Evolutionary conservation across 2,329 filamentous ascomycete species (phyloP).

Genomic region (Pyricularia sp.): DNA sequence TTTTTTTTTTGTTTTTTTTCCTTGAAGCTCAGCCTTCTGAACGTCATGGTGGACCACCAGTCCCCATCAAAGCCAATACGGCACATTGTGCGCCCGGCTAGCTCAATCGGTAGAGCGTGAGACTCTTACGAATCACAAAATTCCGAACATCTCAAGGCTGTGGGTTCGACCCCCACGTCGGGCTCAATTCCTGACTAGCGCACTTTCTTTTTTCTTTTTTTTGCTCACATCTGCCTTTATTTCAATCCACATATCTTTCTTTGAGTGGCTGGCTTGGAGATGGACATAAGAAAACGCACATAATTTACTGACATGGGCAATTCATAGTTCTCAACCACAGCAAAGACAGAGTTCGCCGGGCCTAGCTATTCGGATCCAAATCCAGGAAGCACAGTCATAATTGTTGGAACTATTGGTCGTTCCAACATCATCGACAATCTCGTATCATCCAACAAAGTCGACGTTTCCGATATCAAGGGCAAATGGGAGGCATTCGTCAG

Average conservation of each 20-base stretch:
- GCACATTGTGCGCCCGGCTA: too few relatives aligned
- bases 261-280: not conserved
- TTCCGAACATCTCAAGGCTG: too few relatives aligned
- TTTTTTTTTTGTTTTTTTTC: too few relatives aligned
- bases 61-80: too few relatives aligned
- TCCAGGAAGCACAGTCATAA: slow-evolving; percentile 41
- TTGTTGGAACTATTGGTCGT: slow-evolving; percentile 55
- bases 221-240: too few relatives aligned
- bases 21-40: too few relatives aligned
- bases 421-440: slow-evolving; percentile 49
- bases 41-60: too few relatives aligned
- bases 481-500: slow-evolving; percentile 59
- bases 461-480: slow-evolving; percentile 42
- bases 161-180: too few relatives aligned
- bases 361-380: slow-evolving; percentile 28
- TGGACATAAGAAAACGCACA: not conserved
- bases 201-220: too few relatives aligned
- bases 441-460: slow-evolving; percentile 39
- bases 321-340: slow-evolving; percentile 27
- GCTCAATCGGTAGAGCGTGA: slow-evolving; percentile 44
- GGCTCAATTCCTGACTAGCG: too few relatives aligned
- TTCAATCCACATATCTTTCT: too few relatives aligned
- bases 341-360: slow-evolving; percentile 27
- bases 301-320: not conserved
- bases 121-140: slow-evolving; percentile 37